Percentiles rank a stretch among this genome's conserved stretches.
phyloP scores from a whole-genome alignment of 495 filamentous ascomycete genomes.

The Neurospora sp. region DNA sequence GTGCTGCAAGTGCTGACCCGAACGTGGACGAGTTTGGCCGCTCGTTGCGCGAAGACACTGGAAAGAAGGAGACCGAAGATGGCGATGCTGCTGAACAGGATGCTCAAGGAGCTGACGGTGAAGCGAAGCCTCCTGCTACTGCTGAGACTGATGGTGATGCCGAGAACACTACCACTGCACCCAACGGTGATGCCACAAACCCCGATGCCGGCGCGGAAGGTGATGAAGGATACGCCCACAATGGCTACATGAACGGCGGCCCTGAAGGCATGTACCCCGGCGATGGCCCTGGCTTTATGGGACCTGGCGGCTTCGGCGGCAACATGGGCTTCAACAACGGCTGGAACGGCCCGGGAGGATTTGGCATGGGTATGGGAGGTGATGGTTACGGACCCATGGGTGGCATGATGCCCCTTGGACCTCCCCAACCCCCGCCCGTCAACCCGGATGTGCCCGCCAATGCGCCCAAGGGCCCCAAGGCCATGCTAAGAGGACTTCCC shows the following conservation, averaged over 20 bases:
- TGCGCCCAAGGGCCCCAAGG: constrained; percentile 87
- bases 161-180: not conserved
- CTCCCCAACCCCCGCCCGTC: constrained; percentile 6
- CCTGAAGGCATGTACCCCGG: not conserved
- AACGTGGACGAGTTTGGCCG: constrained; percentile 47
- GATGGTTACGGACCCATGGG: not conserved
- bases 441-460: constrained; percentile 42
- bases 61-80: constrained; percentile 6
- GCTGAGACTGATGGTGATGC: constrained; percentile 2
- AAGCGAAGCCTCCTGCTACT: constrained; percentile 4
- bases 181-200: not conserved
- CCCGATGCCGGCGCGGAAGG: not conserved
- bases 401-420: not conserved
- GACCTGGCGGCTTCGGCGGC: not conserved
- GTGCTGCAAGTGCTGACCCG: constrained; percentile 9
- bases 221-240: not conserved
- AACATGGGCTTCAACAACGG: not conserved
- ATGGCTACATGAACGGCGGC: not conserved
- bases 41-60: constrained; percentile 26
- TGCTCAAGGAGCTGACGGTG: constrained; percentile 14
- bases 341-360: not conserved
- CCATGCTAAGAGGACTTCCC: constrained; percentile 77
- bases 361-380: not conserved
- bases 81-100: constrained; percentile 18
- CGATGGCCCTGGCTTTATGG: not conserved